Evolutionary conservation across 345 rosid species (phyloP).

Genomic region (Eucalyptus albens): DNA sequence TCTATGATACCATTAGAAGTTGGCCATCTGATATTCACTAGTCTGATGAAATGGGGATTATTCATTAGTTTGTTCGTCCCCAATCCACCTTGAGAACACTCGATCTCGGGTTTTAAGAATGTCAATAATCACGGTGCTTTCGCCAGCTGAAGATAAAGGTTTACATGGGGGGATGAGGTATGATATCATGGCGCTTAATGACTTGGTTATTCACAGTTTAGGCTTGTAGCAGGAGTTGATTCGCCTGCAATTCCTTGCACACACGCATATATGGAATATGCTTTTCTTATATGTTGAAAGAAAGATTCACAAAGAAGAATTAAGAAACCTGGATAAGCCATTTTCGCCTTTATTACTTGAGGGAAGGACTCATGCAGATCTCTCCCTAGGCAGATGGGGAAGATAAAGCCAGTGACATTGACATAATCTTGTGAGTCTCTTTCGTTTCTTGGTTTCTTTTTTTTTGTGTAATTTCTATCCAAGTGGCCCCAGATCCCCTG

Average conservation of each 20-base stretch:
- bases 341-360: not conserved
- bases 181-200: not conserved
- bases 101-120: not conserved
- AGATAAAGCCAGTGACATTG: not conserved
- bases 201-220: not conserved
- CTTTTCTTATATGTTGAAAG: too few species aligned
- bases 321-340: not conserved
- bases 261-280: too few species aligned
- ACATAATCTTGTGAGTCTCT: not conserved
- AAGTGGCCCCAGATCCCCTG: not conserved
- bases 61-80: not conserved
- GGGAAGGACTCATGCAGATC: not conserved
- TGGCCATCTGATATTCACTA: not conserved
- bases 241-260: not conserved
- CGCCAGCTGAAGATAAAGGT: not conserved
- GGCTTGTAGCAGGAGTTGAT: not conserved
- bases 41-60: not conserved
- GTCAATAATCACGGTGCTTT: not conserved
- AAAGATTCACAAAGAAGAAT: not conserved
- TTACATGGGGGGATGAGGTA: not conserved
- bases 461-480: not conserved
- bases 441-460: not conserved
- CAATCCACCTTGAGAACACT: not conserved
- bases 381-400: not conserved
- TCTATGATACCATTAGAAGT: not conserved